Evolutionary conservation across 805 yeast species (phyloP).

Genomic region (Saccharomycopsis fibuligera): DNA sequence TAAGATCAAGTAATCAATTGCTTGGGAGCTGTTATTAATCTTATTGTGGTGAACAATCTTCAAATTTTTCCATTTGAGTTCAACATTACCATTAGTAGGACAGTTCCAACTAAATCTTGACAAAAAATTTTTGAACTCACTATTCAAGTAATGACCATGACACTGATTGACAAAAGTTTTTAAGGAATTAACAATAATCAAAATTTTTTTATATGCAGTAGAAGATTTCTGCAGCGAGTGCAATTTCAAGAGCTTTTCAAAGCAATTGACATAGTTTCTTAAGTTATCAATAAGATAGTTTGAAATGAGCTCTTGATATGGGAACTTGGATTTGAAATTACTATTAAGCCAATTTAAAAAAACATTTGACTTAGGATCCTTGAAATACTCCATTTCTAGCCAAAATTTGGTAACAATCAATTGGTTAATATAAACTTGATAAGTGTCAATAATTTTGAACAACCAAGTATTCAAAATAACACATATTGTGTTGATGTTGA

Average conservation of each 20-base stretch:
- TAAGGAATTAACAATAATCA: constrained; percentile 14
- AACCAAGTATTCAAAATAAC: constrained; percentile 20
- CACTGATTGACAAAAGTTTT: constrained; percentile 19
- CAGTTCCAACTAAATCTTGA: constrained; percentile 18
- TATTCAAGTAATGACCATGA: constrained; percentile 14
- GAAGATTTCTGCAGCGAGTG: constrained; percentile 14
- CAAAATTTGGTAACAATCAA: constrained; percentile 21
- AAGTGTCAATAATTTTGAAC: constrained; percentile 20
- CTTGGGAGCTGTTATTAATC: constrained; percentile 16
- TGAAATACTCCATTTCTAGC: constrained; percentile 21
- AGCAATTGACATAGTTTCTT: constrained; percentile 11
- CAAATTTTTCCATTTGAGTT: constrained; percentile 18
- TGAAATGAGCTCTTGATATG: constrained; percentile 16
- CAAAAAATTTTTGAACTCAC: constrained; percentile 18
- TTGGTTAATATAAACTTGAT: constrained; percentile 20
- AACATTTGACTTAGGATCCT: constrained; percentile 10
- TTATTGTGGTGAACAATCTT: constrained; percentile 18
- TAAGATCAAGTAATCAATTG: constrained; percentile 18
- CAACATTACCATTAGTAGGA: constrained; percentile 16
- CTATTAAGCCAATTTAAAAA: constrained; percentile 20
- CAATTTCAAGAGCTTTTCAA: constrained; percentile 11
- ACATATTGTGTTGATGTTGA: constrained; percentile 19
- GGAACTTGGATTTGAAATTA: constrained; percentile 17
- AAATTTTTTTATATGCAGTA: constrained; percentile 15
- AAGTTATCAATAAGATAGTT: constrained; percentile 20